Conservation (phyloP, 352 stramenopile species). For the Phytopythium ostracodes region DNA sequence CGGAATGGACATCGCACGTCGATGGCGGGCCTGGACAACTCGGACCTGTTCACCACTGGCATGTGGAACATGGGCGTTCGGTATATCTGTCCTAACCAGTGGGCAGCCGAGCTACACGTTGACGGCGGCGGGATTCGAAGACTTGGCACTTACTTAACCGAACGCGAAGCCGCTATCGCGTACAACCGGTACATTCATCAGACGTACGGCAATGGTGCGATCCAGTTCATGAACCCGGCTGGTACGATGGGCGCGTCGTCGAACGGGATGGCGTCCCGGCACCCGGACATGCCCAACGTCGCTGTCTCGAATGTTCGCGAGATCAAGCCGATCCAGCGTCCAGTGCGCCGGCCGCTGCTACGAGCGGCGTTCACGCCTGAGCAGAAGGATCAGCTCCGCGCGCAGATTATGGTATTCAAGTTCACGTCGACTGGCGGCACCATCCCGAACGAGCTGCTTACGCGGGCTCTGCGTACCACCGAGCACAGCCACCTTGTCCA, state of each 20-base stretch:
- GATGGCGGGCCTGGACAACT: slow-evolving; percentile 63
- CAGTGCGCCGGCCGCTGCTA: slow-evolving; percentile 27
- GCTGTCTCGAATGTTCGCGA: slow-evolving; percentile 45
- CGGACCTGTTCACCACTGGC: slow-evolving; percentile 64
- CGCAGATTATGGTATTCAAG: slow-evolving; percentile 91
- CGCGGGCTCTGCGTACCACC: slow-evolving; percentile 63
- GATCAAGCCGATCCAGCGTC: slow-evolving; percentile 52
- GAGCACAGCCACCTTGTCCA: slow-evolving; percentile 50
- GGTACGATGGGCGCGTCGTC: slow-evolving; percentile 19
- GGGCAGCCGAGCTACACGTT: slow-evolving; percentile 79
- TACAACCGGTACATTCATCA: slow-evolving; percentile 88
- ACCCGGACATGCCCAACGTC: slow-evolving; percentile 33
- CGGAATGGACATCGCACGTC: slow-evolving; percentile 61
- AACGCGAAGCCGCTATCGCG: slow-evolving; percentile 74
- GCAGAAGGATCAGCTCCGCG: slow-evolving; percentile 85
- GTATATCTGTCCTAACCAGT: slow-evolving; percentile 69
- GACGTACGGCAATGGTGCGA: slow-evolving; percentile 70
- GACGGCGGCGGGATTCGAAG: slow-evolving; percentile 78
- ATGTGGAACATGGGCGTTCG: slow-evolving; percentile 86
- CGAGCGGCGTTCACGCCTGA: slow-evolving; percentile 72
- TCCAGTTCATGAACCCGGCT: slow-evolving; percentile 86
- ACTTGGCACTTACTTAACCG: slow-evolving; percentile 58
- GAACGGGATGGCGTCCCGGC: slow-evolving; percentile 12
- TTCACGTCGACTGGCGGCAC: slow-evolving; percentile 76
- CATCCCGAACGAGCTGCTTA: slow-evolving; percentile 75